These are phyloP conservation scores for Mariannaea sp. DNA, from an alignment of 2,329 filamentous ascomycete species.

Conservation along the genomic window DNA sequence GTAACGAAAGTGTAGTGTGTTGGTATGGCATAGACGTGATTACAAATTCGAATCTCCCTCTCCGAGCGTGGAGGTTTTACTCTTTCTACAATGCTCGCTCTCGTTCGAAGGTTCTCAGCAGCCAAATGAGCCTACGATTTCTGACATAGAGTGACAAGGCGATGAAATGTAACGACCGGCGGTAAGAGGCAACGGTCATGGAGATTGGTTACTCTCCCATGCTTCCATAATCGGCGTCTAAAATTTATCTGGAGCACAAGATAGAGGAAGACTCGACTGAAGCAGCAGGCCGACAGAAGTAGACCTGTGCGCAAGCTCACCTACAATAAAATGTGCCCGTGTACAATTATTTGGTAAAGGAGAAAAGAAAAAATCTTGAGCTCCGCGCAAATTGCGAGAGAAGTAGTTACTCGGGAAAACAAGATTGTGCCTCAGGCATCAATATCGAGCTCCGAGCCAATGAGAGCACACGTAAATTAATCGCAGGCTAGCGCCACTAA, in stretches of 20 bases:
- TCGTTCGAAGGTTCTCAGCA: neutral
- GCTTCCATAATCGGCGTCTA: conserved; percentile 73
- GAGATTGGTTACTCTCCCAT: conserved; percentile 64
- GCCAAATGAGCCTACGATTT: conserved; percentile 2
- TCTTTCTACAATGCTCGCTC: neutral
- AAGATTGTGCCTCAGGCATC: conserved; percentile 46
- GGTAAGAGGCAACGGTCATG: conserved; percentile 72
- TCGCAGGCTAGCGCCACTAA: conserved; percentile 48
- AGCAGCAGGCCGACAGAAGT: conserved; percentile 46
- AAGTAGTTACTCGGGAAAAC: conserved; percentile 18
- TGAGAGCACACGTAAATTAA: conserved; percentile 52
- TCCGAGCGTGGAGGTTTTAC: no score
- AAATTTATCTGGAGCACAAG: conserved; percentile 68
- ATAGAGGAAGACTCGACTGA: conserved; percentile 73
- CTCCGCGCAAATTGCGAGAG: conserved; percentile 28
- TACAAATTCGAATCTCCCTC: neutral
- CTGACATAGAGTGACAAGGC: conserved; percentile 9
- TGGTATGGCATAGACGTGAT: no score
- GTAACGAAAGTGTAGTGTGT: conserved; percentile 48
- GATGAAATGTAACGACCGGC: conserved; percentile 69
- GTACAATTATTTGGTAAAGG: conserved; percentile 64
- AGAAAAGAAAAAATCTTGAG: conserved; percentile 40
- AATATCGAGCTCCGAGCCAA: conserved; percentile 41
- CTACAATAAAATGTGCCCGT: conserved; percentile 74
- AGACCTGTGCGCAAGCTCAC: conserved; percentile 61